phyloP scores from a whole-genome alignment of 176 grass and related monocot genomes.

The Leersia perrieri region DNA sequence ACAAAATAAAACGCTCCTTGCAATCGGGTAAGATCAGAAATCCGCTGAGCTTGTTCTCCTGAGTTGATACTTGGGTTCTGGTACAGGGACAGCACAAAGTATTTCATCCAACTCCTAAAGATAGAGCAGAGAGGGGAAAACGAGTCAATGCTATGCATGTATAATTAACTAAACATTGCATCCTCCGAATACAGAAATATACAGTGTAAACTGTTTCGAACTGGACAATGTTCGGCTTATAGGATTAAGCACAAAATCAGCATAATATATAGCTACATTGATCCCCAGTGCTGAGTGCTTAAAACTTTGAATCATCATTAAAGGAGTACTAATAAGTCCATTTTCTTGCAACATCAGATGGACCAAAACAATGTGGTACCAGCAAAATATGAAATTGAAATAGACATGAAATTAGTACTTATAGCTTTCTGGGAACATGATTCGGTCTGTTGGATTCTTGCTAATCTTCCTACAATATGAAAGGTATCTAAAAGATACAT shows the following conservation, averaged over 20 bases:
- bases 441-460: background rate
- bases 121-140: background rate
- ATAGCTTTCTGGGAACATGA: background rate
- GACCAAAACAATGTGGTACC: background rate
- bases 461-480: background rate
- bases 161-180: background rate
- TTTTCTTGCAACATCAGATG: background rate
- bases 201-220: background rate
- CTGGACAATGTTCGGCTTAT: background rate
- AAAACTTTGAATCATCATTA: background rate
- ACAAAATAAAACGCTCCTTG: slow-evolving; percentile 50
- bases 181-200: background rate
- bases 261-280: background rate
- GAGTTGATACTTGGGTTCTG: slow-evolving; percentile 77
- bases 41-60: slow-evolving; percentile 74
- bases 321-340: background rate
- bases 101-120: slow-evolving; percentile 80
- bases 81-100: slow-evolving; percentile 42
- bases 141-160: background rate
- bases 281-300: background rate
- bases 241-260: slow-evolving; percentile 3
- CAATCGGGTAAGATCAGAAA: slow-evolving; percentile 52
- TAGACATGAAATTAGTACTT: background rate
- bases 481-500: background rate
- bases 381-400: background rate